Conservation (phyloP, 352 stramenopile genomes). For the Globisporangium paddicum region DNA sequence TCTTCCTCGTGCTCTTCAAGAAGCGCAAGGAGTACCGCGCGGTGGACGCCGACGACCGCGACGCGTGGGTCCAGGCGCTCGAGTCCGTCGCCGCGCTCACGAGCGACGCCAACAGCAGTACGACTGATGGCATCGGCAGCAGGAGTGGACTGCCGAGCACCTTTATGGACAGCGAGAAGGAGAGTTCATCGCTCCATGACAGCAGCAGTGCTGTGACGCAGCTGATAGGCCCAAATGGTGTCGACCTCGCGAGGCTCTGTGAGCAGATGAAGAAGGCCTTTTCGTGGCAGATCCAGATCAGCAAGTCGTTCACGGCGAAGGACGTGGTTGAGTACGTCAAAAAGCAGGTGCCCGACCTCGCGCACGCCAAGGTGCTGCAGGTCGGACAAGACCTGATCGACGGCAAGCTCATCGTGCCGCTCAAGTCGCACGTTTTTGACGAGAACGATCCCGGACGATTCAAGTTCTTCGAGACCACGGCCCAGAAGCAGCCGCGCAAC, state of each 20-base stretch:
- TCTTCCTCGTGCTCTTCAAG: slow-evolving; percentile 63
- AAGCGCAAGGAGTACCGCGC: slow-evolving; percentile 79
- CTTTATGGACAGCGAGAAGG: slow-evolving; percentile 3
- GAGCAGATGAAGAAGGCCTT: slow-evolving; percentile 75
- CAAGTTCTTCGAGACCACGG: slow-evolving; percentile 49
- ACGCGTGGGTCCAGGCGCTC: slow-evolving; percentile 65
- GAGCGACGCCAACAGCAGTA: not conserved
- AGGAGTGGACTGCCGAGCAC: not conserved
- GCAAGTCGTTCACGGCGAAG: slow-evolving; percentile 67
- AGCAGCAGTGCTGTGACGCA: slow-evolving; percentile 4
- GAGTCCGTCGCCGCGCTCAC: slow-evolving; percentile 60
- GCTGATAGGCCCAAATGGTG: slow-evolving; percentile 27
- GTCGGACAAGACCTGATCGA: slow-evolving; percentile 69
- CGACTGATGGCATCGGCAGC: not conserved
- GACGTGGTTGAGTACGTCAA: slow-evolving; percentile 65
- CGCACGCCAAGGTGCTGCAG: slow-evolving; percentile 33
- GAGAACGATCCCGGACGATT: slow-evolving; percentile 48
- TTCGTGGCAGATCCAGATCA: slow-evolving; percentile 66
- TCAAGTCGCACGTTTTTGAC: slow-evolving; percentile 78
- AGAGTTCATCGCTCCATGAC: not conserved
- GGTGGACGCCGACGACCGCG: slow-evolving; percentile 44
- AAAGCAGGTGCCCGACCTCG: slow-evolving; percentile 34
- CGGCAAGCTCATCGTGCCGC: slow-evolving; percentile 58
- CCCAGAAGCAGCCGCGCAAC: slow-evolving; percentile 58
- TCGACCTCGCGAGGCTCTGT: slow-evolving; percentile 55